A percentile compares a stretch with the other conserved stretches of the same genome.
Conservation (phyloP, 805 yeast genomes). For the Kodamaea hsintzibuensis region DNA sequence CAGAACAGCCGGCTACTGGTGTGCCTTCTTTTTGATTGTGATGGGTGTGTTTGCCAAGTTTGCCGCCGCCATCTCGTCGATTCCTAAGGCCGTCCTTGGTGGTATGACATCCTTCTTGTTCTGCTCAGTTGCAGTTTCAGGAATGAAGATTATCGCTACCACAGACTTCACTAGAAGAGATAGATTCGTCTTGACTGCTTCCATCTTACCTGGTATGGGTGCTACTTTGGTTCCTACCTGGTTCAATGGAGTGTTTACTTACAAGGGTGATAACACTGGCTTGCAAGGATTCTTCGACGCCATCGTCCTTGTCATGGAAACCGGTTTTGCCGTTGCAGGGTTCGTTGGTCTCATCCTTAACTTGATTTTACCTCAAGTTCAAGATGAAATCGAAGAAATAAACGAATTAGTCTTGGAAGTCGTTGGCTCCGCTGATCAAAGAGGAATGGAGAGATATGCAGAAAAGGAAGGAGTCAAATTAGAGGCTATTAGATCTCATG, state of each 20-base stretch:
- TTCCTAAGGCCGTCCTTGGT: conserved; percentile 73
- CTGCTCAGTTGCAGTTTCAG: conserved; percentile 76
- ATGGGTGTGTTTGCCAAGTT: conserved; percentile 78
- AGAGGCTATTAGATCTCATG: conserved; percentile 18
- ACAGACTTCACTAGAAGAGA: conserved; percentile 71
- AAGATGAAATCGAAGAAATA: conserved; percentile 48
- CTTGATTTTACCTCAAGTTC: conserved; percentile 60
- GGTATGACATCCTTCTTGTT: conserved; percentile 84
- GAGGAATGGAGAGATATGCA: conserved; percentile 32
- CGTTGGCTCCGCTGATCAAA: conserved; percentile 42
- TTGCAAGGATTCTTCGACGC: conserved; percentile 67
- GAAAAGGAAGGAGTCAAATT: conserved; percentile 33
- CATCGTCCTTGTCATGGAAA: conserved; percentile 66
- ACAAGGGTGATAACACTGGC: conserved; percentile 57
- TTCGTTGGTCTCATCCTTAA: conserved; percentile 62
- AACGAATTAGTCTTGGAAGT: conserved; percentile 47
- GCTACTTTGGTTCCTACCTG: conserved; percentile 63
- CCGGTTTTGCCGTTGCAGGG: conserved; percentile 73
- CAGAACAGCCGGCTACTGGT: conserved; percentile 76
- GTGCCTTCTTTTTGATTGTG: conserved; percentile 73
- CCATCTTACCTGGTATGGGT: conserved; percentile 67
- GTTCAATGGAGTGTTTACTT: conserved; percentile 66
- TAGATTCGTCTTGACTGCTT: conserved; percentile 67
- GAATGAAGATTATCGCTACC: conserved; percentile 62
- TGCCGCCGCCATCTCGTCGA: conserved; percentile 64